Conservation (phyloP, 805 yeast species). For the Maudiozyma serrabonitensis region DNA sequence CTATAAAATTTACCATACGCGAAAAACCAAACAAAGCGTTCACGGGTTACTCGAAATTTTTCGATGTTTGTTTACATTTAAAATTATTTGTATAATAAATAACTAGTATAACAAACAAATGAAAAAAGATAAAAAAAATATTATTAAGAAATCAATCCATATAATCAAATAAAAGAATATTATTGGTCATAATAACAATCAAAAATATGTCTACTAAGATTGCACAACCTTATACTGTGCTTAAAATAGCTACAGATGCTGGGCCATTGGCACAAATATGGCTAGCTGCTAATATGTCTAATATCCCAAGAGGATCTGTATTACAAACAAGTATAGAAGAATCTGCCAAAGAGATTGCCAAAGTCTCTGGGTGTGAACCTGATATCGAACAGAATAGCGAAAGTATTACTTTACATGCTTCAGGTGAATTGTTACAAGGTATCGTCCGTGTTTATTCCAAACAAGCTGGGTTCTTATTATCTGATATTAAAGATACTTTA, state of each 20-base stretch:
- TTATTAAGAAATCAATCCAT: neutral
- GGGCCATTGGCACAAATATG: slow-evolving; percentile 88
- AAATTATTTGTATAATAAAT: too few species aligned
- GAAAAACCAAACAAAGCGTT: too few species aligned
- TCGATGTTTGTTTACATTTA: neutral
- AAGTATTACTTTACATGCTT: slow-evolving; percentile 66
- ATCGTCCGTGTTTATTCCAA: slow-evolving; percentile 79
- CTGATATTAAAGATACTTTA: slow-evolving; percentile 73
- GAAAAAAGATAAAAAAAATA: neutral
- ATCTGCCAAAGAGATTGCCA: slow-evolving; percentile 58
- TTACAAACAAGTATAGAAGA: slow-evolving; percentile 61
- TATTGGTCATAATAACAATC: neutral
- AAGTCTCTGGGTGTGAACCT: slow-evolving; percentile 28
- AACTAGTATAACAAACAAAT: neutral
- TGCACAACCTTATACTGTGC: slow-evolving; percentile 1
- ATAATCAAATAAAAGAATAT: neutral
- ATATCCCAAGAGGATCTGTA: slow-evolving; percentile 38
- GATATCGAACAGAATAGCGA: slow-evolving; percentile 29
- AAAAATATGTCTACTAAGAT: slow-evolving; percentile 2
- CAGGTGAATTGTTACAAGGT: slow-evolving; percentile 81
- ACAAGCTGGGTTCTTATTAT: slow-evolving; percentile 72
- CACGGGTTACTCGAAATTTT: neutral
- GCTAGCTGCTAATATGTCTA: slow-evolving; percentile 75
- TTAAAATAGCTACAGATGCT: slow-evolving; percentile 30
- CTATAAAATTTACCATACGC: too few species aligned